A percentile compares a stretch with the other conserved stretches of the same genome.
phyloP scores from a whole-genome alignment of 345 rosid genomes.

The Salix udensis region DNA sequence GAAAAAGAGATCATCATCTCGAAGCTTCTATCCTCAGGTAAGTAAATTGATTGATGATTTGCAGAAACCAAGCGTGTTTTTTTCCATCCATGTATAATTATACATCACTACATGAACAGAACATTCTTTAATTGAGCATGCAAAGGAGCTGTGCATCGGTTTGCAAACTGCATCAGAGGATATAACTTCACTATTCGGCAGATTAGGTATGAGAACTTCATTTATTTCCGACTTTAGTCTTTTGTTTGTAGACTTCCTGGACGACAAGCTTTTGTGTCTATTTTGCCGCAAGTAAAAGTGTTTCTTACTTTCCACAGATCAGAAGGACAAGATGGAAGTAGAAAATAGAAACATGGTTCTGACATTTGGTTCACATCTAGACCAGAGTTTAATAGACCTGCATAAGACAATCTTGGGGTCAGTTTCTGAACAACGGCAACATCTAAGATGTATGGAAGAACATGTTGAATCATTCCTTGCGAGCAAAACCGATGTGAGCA shows the following conservation, averaged over 20 bases:
- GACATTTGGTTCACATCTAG: constrained; percentile 85
- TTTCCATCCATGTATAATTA: neutral
- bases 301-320: constrained; percentile 40
- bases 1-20: constrained; percentile 61
- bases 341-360: constrained; percentile 64
- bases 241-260: neutral
- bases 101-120: constrained; percentile 36
- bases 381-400: constrained; percentile 60
- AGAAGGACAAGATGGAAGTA: constrained; percentile 69
- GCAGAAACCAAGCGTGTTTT: neutral
- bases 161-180: constrained; percentile 79
- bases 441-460: constrained; percentile 77
- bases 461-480: constrained; percentile 58
- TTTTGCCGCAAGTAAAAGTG: neutral
- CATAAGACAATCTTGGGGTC: constrained; percentile 69
- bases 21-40: constrained; percentile 62
- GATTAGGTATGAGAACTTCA: constrained; percentile 49
- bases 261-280: neutral
- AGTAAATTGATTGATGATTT: constrained; percentile 4
- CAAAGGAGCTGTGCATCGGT: constrained; percentile 62
- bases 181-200: constrained; percentile 57
- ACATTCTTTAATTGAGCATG: constrained; percentile 51
- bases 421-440: constrained; percentile 81
- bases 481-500: constrained; percentile 72
- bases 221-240: neutral